A percentile compares a stretch with the other conserved stretches of the same genome.
phyloP scores from a whole-genome alignment of 2,329 filamentous ascomycete genomes.

The Beauveria caledonica region DNA sequence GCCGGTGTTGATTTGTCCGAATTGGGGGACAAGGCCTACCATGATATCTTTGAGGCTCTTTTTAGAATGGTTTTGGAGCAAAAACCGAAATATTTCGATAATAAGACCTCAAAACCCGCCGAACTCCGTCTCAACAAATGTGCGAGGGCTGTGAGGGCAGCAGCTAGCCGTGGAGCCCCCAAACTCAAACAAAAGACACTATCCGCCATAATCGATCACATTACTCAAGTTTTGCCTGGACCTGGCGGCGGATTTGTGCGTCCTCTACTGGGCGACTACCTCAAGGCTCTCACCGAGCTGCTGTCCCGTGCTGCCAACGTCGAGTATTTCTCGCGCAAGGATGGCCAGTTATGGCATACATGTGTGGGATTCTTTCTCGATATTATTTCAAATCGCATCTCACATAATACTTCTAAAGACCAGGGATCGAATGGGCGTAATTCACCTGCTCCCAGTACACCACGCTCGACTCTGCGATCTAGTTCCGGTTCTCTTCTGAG shows the following conservation, averaged over 20 bases:
- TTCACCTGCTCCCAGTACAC: conserved; percentile 37
- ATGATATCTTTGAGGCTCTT: conserved; percentile 71
- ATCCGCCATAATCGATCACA: conserved; percentile 71
- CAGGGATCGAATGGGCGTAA: conserved; percentile 27
- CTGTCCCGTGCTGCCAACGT: conserved; percentile 68
- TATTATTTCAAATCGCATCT: conserved; percentile 43
- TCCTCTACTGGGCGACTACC: conserved; percentile 67
- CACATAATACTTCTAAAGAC: conserved; percentile 31
- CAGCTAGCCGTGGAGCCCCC: conserved; percentile 59
- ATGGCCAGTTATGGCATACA: conserved; percentile 55
- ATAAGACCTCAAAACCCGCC: conserved; percentile 37
- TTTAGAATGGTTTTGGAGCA: conserved; percentile 64
- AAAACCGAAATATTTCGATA: conserved; percentile 53
- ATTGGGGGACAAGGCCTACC: conserved; percentile 70
- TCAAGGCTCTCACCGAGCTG: conserved; percentile 63
- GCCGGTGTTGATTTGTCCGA: conserved; percentile 28
- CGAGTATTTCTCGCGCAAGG: conserved; percentile 60
- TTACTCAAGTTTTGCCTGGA: conserved; percentile 63
- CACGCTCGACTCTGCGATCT: conserved; percentile 22
- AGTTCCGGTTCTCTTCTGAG: conserved; percentile 21
- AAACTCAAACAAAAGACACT: conserved; percentile 69
- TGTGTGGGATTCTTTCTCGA: conserved; percentile 64
- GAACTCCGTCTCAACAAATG: conserved; percentile 56
- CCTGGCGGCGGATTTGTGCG: conserved; percentile 55
- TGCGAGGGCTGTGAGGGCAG: conserved; percentile 62